Percentiles rank a stretch among this genome's conserved stretches.
These are phyloP conservation scores for Endothia cerciana DNA, from an alignment of 2,329 filamentous ascomycete species.

Conservation along the genomic window DNA sequence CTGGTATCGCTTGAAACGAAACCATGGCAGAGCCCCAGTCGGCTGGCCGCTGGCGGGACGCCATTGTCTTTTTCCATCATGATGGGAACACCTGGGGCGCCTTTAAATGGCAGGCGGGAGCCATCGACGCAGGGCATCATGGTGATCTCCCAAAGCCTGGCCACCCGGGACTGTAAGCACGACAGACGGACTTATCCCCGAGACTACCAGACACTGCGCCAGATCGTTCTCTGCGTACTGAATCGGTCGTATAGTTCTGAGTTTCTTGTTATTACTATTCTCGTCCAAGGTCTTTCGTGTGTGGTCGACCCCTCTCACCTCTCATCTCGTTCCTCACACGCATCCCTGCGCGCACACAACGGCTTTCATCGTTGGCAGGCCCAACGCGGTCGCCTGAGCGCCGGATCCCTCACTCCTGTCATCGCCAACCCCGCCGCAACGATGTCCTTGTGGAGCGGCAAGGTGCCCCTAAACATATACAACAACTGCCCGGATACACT, in stretches of 20 bases:
- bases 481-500: constrained; percentile 74
- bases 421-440: neutral
- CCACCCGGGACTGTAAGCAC: neutral
- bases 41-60: no score
- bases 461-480: constrained; percentile 66
- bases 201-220: neutral
- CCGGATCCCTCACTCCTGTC: neutral
- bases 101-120: constrained; percentile 30
- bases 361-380: neutral
- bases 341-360: neutral
- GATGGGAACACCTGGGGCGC: constrained; percentile 26
- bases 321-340: no score
- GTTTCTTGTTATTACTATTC: no score
- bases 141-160: neutral
- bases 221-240: neutral
- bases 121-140: constrained; percentile 13
- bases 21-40: constrained; percentile 18
- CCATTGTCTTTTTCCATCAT: neutral
- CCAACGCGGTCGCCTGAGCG: neutral
- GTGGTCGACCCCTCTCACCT: no score
- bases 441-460: constrained; percentile 32
- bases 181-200: neutral
- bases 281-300: no score
- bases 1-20: constrained; percentile 8
- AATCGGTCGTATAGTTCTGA: no score